A percentile compares a stretch with the other conserved stretches of the same genome.
phyloP scores from a whole-genome alignment of 371 early-diverging fungal species.

The Mucor indicus region DNA sequence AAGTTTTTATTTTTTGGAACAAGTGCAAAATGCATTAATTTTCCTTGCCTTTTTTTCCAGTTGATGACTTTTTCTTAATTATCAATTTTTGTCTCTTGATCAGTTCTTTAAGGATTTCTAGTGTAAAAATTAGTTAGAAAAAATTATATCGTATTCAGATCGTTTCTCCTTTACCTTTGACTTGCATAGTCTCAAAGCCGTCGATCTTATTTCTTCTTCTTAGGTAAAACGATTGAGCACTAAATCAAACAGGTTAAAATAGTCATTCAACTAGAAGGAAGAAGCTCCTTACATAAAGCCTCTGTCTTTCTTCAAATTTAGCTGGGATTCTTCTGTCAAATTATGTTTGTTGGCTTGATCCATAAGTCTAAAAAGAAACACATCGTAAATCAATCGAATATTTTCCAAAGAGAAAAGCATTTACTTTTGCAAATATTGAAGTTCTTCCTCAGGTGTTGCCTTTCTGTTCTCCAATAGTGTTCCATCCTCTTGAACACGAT shows the following conservation, averaged over 20 bases:
- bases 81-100: constrained; percentile 11
- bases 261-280: neutral
- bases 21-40: too few relatives aligned
- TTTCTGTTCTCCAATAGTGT: neutral
- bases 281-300: constrained; percentile 11
- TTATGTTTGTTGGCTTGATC: constrained; percentile 7
- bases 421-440: constrained; percentile 14
- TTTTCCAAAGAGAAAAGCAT: neutral
- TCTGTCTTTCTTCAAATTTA: constrained; percentile 7
- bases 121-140: neutral
- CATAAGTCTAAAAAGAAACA: neutral
- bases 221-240: constrained; percentile 5
- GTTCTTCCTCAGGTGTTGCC: constrained; percentile 5
- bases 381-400: neutral
- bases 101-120: constrained; percentile 9
- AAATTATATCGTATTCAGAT: neutral
- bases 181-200: constrained; percentile 15
- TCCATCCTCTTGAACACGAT: constrained; percentile 14
- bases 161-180: constrained; percentile 13
- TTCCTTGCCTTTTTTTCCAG: too few relatives aligned
- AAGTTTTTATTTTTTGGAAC: neutral
- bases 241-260: neutral
- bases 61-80: too few relatives aligned
- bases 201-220: constrained; percentile 6
- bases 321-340: constrained; percentile 19